Percentiles rank a stretch among this genome's conserved stretches.
Conservation (phyloP, 225 moss, liverwort and hornwort species). For the Climacium dendroides region DNA sequence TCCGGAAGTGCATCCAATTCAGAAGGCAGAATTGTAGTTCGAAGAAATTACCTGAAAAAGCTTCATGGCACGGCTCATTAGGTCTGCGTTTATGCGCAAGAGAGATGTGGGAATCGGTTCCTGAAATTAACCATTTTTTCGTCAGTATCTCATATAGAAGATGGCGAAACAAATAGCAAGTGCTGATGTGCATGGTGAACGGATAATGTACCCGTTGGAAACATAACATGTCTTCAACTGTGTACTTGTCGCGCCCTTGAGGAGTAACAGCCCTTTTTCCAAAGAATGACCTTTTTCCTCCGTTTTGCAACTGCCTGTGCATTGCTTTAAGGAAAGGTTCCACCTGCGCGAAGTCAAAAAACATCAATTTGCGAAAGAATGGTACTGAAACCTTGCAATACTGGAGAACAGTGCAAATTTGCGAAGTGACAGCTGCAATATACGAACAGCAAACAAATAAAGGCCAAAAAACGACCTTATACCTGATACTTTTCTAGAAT, state of each 20-base stretch:
- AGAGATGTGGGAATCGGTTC: slow-evolving; percentile 95
- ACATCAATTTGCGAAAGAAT: neutral
- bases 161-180: neutral
- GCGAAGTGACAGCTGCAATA: neutral
- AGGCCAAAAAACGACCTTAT: neutral
- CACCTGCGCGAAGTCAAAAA: slow-evolving; percentile 34
- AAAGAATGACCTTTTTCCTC: slow-evolving; percentile 86
- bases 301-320: slow-evolving; percentile 82
- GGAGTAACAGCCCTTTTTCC: slow-evolving; percentile 73
- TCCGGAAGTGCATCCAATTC: neutral
- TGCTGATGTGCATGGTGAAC: neutral
- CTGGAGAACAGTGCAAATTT: neutral
- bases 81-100: slow-evolving; percentile 79
- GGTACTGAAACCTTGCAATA: neutral
- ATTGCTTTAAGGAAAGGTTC: slow-evolving; percentile 86
- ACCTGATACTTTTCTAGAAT: slow-evolving; percentile 98
- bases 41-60: slow-evolving; percentile 58
- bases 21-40: neutral
- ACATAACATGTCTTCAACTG: slow-evolving; percentile 92
- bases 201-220: slow-evolving; percentile 48
- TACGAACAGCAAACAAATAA: neutral
- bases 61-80: slow-evolving; percentile 94
- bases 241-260: slow-evolving; percentile 84
- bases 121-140: slow-evolving; percentile 17
- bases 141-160: neutral